Evolutionary conservation across 345 rosid genomes (phyloP), one percentile per base, ranked within the genome.

Genomic region (Clarkia xantiana): DNA sequence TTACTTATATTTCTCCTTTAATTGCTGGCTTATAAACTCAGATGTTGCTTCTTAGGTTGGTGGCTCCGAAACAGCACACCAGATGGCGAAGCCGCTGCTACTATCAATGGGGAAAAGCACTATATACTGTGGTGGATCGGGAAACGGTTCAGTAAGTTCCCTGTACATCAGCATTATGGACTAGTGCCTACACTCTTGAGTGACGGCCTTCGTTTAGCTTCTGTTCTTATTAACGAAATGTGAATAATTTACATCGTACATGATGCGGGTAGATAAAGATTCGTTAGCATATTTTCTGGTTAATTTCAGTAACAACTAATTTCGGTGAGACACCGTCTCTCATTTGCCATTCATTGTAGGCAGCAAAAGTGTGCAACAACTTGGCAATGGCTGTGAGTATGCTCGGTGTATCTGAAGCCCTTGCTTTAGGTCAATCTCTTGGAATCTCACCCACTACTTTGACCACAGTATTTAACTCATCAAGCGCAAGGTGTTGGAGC

Each of bases 311-410:
- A 22, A 22, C 5, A 22, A 22, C 25, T 22, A 22, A 5, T 22
- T 22, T 22, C 25, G 25, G 3, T 22, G 25, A 22, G 25, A 22
- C n/a, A n/a, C n/a, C n/a, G n/a, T n/a, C n/a, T n/a, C n/a, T n/a
- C n/a, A n/a, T n/a, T n/a, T n/a, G n/a, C n/a, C n/a, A n/a, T n/a
- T 14, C 40, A 36, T 9, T 53, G 20, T 64, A 86, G 97, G 95
- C 86, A 53, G 97, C 97, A 63, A 90, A 90, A 71, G 67, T 90
- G 47, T 90, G 97, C 74, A 90, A 86, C 65, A 90, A 90, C 72
- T 67, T 90, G 67, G 94, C 91, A 55, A 58, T 90, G 88, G 94
- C 88, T 20, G 88, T 90, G 54, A 79, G 91, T 57, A 90, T 86
- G 97, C 82, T 83, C 18, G 97, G 95, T 29, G 79, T 77, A 45